phyloP scores from a whole-genome alignment of 257 asterid genomes.

The Solanum arcanum region DNA sequence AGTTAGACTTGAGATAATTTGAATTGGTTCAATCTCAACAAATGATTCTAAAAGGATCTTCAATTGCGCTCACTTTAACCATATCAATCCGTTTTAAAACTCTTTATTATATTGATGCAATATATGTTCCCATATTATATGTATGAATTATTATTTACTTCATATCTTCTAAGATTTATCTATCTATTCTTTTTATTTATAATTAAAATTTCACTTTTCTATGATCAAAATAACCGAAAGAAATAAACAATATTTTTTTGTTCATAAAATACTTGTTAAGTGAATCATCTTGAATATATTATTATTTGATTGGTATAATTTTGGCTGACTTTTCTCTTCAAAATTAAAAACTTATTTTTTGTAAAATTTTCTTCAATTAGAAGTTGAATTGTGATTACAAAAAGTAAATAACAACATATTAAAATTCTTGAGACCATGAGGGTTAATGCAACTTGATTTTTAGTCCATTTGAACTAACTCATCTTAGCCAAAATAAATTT shows the following conservation, averaged over 20 bases:
- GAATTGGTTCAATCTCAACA: neutral
- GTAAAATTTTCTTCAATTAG: neutral
- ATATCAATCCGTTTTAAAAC: too few species aligned
- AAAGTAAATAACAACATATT: too few species aligned
- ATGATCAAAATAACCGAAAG: neutral
- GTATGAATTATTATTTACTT: too few species aligned
- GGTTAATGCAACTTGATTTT: too few species aligned
- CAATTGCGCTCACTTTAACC: neutral
- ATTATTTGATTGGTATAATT: neutral
- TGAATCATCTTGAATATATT: neutral
- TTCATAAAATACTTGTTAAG: neutral
- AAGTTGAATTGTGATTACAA: too few species aligned
- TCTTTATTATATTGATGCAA: neutral
- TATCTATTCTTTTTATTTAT: neutral
- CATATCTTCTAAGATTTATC: neutral
- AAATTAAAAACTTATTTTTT: too few species aligned
- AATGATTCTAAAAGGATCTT: neutral
- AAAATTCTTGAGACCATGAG: neutral
- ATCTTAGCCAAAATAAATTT: neutral
- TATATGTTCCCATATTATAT: neutral
- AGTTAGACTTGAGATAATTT: neutral
- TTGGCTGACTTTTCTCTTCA: neutral
- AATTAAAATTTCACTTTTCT: neutral
- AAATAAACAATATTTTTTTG: too few species aligned
- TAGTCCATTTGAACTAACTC: neutral